Base-by-base conservation (phyloP, 305 asterid genomes). In the Andrographis paniculata region DNA sequence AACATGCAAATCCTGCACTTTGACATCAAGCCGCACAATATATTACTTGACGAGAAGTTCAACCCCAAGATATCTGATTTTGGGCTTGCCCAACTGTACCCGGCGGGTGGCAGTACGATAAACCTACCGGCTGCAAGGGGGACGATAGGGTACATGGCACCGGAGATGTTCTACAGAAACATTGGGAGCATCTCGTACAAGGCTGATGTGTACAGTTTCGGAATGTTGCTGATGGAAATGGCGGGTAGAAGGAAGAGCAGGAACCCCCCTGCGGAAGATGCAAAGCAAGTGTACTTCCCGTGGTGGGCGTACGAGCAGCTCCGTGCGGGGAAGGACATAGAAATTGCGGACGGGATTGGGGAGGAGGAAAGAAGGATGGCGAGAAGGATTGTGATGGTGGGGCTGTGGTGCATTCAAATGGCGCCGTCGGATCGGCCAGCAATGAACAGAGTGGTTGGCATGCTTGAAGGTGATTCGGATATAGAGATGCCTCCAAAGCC, bases 11-110 rank as follows among this genome's bases (percentile, higher is more conserved):
- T 58, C 28, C 20, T 58, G 27, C 64, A 58, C 21, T 58, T 48
- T 24, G 54, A 36, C 14, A 11, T 58, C 50, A 20, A 40, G 31
- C 31, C n/a, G n/a, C n/a, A n/a, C n/a, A n/a, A n/a, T n/a, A n/a
- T n/a, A n/a, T n/a, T n/a, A n/a, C n/a, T n/a, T n/a, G n/a, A n/a
- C n/a, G n/a, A n/a, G n/a, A n/a, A n/a, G n/a, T n/a, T n/a, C n/a
- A n/a, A 27, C 14, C 57, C 64, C 14, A 58, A 58, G 14, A 27
- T 58, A 35, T 48, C 64, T 30, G 64, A 58, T 27, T 58, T 58
- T 19, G 57, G 64, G 44, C 43, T 58, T 2, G 64, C 57, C 10
- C 41, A 58, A 19, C 36, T 58, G 9, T 48, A 50, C 28, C 23
- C 50, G 5, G 18, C 44, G 0, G 37, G 37, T 50, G 45, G 15